These are phyloP conservation scores for Gonium pectorale DNA, from an alignment of 139 green algal genomes.

Conservation along the genomic window DNA sequence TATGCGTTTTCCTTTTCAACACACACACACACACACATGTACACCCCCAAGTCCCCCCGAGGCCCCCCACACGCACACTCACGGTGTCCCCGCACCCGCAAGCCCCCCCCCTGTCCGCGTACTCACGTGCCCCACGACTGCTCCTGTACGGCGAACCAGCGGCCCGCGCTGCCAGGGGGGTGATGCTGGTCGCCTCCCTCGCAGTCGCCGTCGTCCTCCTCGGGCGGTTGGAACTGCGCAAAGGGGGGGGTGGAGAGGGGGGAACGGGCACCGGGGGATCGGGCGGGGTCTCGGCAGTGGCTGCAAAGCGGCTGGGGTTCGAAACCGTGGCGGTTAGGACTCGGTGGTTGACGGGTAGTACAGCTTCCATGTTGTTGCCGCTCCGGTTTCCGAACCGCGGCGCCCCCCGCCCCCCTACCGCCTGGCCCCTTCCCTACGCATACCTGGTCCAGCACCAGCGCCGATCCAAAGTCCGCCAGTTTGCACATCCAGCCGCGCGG, in stretches of 20 bases:
- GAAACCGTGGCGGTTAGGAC: too few relatives aligned
- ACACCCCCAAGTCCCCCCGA: too few relatives aligned
- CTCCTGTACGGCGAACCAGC: constrained; percentile 39
- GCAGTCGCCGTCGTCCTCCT: background rate
- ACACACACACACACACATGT: too few relatives aligned
- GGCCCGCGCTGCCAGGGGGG: background rate
- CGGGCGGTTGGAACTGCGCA: constrained; percentile 32
- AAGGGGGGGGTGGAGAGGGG: background rate
- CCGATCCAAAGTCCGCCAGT: constrained; percentile 30
- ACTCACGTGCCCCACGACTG: constrained; percentile 44
- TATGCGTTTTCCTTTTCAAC: too few relatives aligned
- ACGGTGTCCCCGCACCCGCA: background rate
- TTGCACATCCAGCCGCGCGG: constrained; percentile 43
- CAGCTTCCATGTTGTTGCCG: too few relatives aligned
- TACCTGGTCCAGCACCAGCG: constrained; percentile 40
- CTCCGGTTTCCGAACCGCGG: too few relatives aligned
- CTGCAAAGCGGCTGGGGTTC: too few relatives aligned
- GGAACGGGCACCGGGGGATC: background rate
- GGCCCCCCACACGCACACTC: too few relatives aligned
- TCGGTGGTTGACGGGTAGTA: too few relatives aligned
- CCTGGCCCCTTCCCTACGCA: background rate
- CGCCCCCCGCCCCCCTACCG: background rate
- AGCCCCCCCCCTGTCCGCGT: background rate
- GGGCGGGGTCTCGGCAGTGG: background rate
- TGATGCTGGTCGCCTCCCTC: background rate